These are phyloP conservation scores for Orychophragmus violaceus DNA, from an alignment of 345 rosid genomes.

Conservation along the genomic window DNA sequence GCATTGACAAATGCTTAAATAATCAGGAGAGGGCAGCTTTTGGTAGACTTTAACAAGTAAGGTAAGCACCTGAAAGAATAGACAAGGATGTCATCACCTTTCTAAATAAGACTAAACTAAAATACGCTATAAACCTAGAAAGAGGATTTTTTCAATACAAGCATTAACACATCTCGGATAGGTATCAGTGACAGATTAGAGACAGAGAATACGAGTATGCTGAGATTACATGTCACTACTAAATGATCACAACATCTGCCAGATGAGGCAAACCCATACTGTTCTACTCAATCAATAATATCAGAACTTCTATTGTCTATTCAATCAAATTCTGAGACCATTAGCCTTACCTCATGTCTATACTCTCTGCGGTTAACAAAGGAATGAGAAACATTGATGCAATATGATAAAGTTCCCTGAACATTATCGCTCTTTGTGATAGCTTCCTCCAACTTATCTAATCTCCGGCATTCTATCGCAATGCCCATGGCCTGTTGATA, in stretches of 20 bases:
- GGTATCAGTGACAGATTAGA: neutral
- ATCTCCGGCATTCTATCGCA: constrained; percentile 90
- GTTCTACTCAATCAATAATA: constrained; percentile 3
- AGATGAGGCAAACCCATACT: neutral
- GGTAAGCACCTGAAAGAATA: constrained; percentile 65
- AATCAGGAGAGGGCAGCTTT: constrained; percentile 88
- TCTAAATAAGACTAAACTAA: neutral
- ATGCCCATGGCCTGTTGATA: constrained; percentile 99
- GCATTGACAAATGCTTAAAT: constrained; percentile 92
- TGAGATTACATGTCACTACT: too few relatives aligned
- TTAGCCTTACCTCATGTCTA: constrained; percentile 65
- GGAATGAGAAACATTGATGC: constrained; percentile 82
- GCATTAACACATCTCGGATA: neutral
- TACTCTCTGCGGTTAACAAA: constrained; percentile 87
- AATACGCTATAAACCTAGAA: neutral
- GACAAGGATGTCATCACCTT: constrained; percentile 2
- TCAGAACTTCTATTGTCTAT: neutral
- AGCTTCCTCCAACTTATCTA: constrained; percentile 98
- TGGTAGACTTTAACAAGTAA: constrained; percentile 88
- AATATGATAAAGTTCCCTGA: constrained; percentile 71
- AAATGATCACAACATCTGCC: too few relatives aligned
- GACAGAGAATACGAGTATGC: neutral
- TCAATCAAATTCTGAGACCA: neutral
- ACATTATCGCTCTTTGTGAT: constrained; percentile 84
- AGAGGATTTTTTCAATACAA: neutral